These are phyloP conservation scores for Cylindricascospora bacillispora DNA, from an alignment of 1,139 yeast genomes.

Conservation along the genomic window DNA sequence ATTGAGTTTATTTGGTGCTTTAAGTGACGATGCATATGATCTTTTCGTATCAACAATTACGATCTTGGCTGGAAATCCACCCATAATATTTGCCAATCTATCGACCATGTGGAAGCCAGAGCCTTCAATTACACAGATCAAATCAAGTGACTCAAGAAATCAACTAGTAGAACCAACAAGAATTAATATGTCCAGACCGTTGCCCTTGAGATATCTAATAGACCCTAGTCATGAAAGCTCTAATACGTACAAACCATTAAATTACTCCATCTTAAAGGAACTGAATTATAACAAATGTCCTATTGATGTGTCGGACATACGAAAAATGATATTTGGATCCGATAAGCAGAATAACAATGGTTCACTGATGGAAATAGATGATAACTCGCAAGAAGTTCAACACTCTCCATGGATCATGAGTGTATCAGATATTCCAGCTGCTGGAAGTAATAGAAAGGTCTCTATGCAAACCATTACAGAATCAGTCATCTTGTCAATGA, in stretches of 20 bases:
- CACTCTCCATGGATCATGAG: slow-evolving; percentile 61
- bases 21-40: slow-evolving; percentile 23
- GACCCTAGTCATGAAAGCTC: not conserved
- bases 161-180: slow-evolving; percentile 24
- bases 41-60: slow-evolving; percentile 25
- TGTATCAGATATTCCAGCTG: slow-evolving; percentile 73
- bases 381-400: not conserved
- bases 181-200: slow-evolving; percentile 14
- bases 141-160: slow-evolving; percentile 18
- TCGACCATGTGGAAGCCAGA: slow-evolving; percentile 26
- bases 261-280: slow-evolving; percentile 6
- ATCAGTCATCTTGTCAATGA: slow-evolving; percentile 35
- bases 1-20: slow-evolving; percentile 25
- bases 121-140: slow-evolving; percentile 16
- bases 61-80: slow-evolving; percentile 27
- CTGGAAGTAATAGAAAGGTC: slow-evolving; percentile 54
- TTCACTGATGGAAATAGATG: not conserved
- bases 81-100: slow-evolving; percentile 19
- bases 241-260: slow-evolving; percentile 2
- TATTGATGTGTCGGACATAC: slow-evolving; percentile 1
- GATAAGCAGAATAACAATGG: slow-evolving; percentile 1
- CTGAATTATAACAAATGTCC: slow-evolving; percentile 5
- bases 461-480: slow-evolving; percentile 60
- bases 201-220: slow-evolving; percentile 12
- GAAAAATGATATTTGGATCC: too few species aligned